Conservation (phyloP, 805 yeast genomes). For the Kurtzmaniella fragi region DNA sequence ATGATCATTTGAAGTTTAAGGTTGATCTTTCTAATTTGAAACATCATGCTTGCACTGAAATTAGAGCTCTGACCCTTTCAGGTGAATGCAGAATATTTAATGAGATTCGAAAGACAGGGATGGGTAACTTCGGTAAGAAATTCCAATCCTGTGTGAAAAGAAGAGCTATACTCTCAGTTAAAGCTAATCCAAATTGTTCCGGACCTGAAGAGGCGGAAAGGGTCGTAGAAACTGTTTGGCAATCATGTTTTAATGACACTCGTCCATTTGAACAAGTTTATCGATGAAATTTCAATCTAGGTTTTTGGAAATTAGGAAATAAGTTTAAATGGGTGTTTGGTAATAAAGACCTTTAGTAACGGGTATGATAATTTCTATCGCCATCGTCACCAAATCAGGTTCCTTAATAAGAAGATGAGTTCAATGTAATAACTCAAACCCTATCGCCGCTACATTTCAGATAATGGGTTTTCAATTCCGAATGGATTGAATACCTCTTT, state of each 20-base stretch:
- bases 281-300: too few species aligned
- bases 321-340: too few species aligned
- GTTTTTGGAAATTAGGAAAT: too few species aligned
- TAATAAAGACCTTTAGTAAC: too few species aligned
- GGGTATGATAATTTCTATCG: too few species aligned
- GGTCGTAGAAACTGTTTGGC: constrained; percentile 85
- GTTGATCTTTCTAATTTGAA: constrained; percentile 80
- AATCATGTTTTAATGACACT: constrained; percentile 89
- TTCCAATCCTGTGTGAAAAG: constrained; percentile 89
- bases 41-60: constrained; percentile 97
- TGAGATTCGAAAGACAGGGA: constrained; percentile 60
- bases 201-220: constrained; percentile 67
- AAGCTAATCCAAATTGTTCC: constrained; percentile 80
- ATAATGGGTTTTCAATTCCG: too few species aligned
- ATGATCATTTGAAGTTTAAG: constrained; percentile 82
- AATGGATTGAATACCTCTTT: too few species aligned
- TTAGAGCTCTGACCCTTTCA: constrained; percentile 85
- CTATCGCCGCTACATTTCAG: too few species aligned
- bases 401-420: too few species aligned
- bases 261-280: constrained; percentile 94
- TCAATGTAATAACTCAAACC: too few species aligned
- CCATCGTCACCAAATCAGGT: too few species aligned
- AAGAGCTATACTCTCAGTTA: constrained; percentile 80
- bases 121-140: constrained; percentile 61
- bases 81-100: constrained; percentile 93